These are phyloP conservation scores for Cryptococcus wingfieldii DNA, from an alignment of 1,284 basidiomycete genomes.

Conservation along the genomic window DNA sequence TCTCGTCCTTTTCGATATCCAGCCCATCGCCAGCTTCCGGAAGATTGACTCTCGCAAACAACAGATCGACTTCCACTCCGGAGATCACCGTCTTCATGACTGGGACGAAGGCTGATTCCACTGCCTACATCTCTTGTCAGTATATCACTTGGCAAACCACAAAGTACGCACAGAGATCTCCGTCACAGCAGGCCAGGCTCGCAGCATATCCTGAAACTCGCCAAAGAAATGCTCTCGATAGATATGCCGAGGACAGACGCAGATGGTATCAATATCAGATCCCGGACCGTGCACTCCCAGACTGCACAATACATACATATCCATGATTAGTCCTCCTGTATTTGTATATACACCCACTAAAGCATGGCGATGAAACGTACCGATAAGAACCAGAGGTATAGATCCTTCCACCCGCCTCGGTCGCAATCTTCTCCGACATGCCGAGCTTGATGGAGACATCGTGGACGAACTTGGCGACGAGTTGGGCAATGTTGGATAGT, in stretches of 20 bases:
- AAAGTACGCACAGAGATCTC: slow-evolving; percentile 95
- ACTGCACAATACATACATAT: slow-evolving; percentile 22
- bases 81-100: slow-evolving; percentile 88
- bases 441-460: slow-evolving; percentile 72
- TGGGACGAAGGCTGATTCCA: slow-evolving; percentile 93
- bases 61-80: slow-evolving; percentile 89
- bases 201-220: slow-evolving; percentile 84
- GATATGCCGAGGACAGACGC: slow-evolving; percentile 95
- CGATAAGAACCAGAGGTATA: slow-evolving; percentile 98
- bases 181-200: slow-evolving; percentile 75
- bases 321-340: background rate
- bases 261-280: slow-evolving; percentile 97
- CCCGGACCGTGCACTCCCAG: slow-evolving; percentile 95
- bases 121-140: slow-evolving; percentile 58
- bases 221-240: slow-evolving; percentile 94
- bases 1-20: slow-evolving; percentile 81
- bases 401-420: slow-evolving; percentile 90
- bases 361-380: slow-evolving; percentile 20
- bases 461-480: slow-evolving; percentile 92
- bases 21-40: slow-evolving; percentile 76
- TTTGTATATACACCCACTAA: too few relatives aligned
- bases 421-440: slow-evolving; percentile 79
- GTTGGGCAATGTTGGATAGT: slow-evolving; percentile 78
- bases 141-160: slow-evolving; percentile 68
- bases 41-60: slow-evolving; percentile 64